Conservation (phyloP, 306 rosid species). For the Citrullus colocynthis region DNA sequence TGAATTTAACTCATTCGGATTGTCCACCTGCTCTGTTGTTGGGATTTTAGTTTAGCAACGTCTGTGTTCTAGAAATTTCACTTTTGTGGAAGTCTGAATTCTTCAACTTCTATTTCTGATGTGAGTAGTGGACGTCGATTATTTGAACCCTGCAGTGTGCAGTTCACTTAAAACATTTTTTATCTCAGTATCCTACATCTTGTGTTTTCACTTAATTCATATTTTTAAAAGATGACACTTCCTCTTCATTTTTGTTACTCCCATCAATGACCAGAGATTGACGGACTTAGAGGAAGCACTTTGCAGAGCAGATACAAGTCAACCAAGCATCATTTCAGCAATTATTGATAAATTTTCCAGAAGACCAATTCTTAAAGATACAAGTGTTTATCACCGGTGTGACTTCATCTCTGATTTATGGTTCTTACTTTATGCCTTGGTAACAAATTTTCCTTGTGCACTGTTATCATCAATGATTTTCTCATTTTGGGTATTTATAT, state of each 20-base stretch:
- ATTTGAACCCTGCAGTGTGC: background rate
- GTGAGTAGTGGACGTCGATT: background rate
- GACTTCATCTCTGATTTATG: constrained; percentile 9
- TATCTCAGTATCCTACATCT: background rate
- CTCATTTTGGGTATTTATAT: background rate
- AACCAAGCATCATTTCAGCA: constrained; percentile 33
- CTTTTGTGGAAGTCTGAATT: background rate
- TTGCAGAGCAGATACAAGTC: constrained; percentile 41
- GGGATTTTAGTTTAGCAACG: background rate
- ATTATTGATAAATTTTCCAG: constrained; percentile 44
- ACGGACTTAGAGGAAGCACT: constrained; percentile 61
- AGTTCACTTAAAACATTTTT: background rate
- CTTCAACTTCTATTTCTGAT: background rate
- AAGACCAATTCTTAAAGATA: constrained; percentile 39
- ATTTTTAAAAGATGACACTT: background rate
- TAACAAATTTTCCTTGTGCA: background rate
- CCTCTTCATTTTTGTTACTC: constrained; percentile 4
- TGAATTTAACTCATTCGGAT: background rate
- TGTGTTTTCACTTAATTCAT: background rate
- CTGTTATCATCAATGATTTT: background rate
- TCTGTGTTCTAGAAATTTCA: background rate
- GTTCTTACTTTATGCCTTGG: background rate
- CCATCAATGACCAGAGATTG: constrained; percentile 39
- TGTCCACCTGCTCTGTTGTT: background rate
- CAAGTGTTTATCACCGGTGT: constrained; percentile 56